phyloP scores from a whole-genome alignment of 306 rosid species.

The Senna siamea region DNA sequence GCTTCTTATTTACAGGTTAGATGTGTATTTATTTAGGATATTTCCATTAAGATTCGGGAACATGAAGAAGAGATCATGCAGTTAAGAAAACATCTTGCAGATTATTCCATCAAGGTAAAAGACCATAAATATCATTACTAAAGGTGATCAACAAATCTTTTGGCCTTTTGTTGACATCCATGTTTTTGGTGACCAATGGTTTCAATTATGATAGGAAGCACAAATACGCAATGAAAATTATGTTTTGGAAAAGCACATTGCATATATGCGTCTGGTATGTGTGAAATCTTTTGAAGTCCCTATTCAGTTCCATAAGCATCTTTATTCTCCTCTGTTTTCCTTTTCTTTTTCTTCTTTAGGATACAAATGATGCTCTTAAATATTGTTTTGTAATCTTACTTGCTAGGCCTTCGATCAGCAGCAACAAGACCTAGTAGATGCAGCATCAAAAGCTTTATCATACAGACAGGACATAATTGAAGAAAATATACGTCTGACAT shows the following conservation, averaged over 20 bases:
- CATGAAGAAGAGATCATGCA: slow-evolving; percentile 83
- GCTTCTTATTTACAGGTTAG: slow-evolving; percentile 35
- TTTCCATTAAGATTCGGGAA: slow-evolving; percentile 64
- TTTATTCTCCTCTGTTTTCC: slow-evolving; percentile 15
- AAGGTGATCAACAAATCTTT: neutral
- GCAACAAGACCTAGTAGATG: slow-evolving; percentile 72
- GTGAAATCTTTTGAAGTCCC: neutral
- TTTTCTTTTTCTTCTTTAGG: slow-evolving; percentile 5
- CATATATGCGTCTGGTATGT: slow-evolving; percentile 89
- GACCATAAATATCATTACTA: slow-evolving; percentile 16
- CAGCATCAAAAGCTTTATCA: slow-evolving; percentile 65
- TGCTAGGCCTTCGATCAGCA: slow-evolving; percentile 68
- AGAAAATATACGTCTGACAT: slow-evolving; percentile 91
- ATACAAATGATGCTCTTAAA: slow-evolving; percentile 14
- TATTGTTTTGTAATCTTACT: slow-evolving; percentile 26
- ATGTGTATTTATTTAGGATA: slow-evolving; percentile 50
- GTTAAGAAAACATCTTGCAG: slow-evolving; percentile 75
- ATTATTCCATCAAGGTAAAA: slow-evolving; percentile 80
- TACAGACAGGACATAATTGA: slow-evolving; percentile 92
- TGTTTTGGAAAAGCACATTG: slow-evolving; percentile 85
- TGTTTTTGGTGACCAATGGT: slow-evolving; percentile 30
- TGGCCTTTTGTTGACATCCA: neutral
- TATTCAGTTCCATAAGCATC: slow-evolving; percentile 31
- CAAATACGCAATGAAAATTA: slow-evolving; percentile 80
- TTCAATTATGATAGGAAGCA: slow-evolving; percentile 63